Base-by-base conservation (phyloP, 768 basidiomycete genomes). In the Macrolepiota albuminosa region DNA sequence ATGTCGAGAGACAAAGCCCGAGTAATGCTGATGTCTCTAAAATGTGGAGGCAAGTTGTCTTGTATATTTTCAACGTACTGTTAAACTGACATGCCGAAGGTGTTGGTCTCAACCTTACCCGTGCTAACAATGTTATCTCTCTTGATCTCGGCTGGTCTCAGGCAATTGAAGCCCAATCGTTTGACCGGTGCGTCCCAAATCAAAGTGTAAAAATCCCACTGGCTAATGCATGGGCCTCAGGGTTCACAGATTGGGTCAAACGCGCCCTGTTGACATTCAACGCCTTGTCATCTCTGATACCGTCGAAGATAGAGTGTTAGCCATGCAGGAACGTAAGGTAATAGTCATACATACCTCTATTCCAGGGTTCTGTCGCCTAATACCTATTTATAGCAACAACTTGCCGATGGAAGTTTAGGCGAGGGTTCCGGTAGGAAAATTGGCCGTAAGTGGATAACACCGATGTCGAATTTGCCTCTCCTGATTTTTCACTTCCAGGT, bases 241-340 rank as follows among this genome's bases (percentile, higher is more conserved):
- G 39, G 78, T 82, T 6, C 84, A 86, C 65, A 75, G 84, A 26
- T 71, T 86, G 6, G 86, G 86, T 6, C 86, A 87, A 65, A 71
- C 62, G 10, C 75, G 81, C 29, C 58, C 75, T 0, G 86, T 86
- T 13, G 62, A 72, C 24, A 81, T 86, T 13, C 73, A 84, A 43
- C 80, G 84, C 10, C 75, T 87, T 6, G 84, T 87, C 34, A 84
- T 87, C 42, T 68, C 71, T 2, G 75, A 84, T 61, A 86, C 84
- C 0, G 83, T 87, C 36, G 89, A 91, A 66, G 84, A 89, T 65
- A 77, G 89, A n/a, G 84, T 92, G 36, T 74, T 88, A 31, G 75
- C 75, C 0, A 72, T 91, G 61, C 88, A 89, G 64, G 78, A 82
- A 45, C 75, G 83, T 58, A 88, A 88, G 76, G 80, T 79, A 46